Evolutionary conservation across 2,329 filamentous ascomycete species (phyloP).

Genomic region (Colletotrichum tropicale): DNA sequence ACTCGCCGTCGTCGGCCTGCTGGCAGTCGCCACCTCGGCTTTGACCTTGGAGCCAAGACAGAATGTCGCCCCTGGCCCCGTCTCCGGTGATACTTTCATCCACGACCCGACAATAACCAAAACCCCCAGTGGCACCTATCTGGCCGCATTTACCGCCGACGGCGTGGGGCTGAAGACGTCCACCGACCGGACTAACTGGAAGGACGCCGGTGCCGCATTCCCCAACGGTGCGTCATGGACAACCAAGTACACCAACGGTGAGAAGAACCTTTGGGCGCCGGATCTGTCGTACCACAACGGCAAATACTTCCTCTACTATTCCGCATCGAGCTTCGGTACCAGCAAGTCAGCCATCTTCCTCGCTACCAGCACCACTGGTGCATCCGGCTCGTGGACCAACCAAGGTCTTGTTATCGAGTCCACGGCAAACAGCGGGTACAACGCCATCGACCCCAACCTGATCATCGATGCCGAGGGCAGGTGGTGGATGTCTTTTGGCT

Average conservation of each 20-base stretch:
- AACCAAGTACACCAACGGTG: slow-evolving; percentile 30
- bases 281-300: slow-evolving; percentile 48
- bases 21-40: background rate
- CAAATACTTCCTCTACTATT: slow-evolving; percentile 36
- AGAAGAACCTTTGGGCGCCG: slow-evolving; percentile 51
- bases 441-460: slow-evolving; percentile 34
- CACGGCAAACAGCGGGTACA: slow-evolving; percentile 25
- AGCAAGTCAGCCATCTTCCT: slow-evolving; percentile 34
- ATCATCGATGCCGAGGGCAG: slow-evolving; percentile 28
- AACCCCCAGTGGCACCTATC: slow-evolving; percentile 28
- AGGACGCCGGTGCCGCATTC: slow-evolving; percentile 31
- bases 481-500: slow-evolving; percentile 37
- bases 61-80: slow-evolving; percentile 24
- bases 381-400: slow-evolving; percentile 33
- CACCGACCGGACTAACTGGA: slow-evolving; percentile 33
- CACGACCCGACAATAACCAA: slow-evolving; percentile 35
- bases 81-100: slow-evolving; percentile 27
- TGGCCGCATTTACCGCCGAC: slow-evolving; percentile 29
- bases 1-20: background rate
- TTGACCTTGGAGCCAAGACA: background rate
- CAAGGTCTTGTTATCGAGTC: slow-evolving; percentile 31
- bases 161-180: slow-evolving; percentile 34
- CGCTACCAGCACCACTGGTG: slow-evolving; percentile 31
- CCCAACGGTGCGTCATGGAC: slow-evolving; percentile 35
- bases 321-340: slow-evolving; percentile 32